phyloP scores from a whole-genome alignment of 345 rosid species.

The Heritiera littoralis region DNA sequence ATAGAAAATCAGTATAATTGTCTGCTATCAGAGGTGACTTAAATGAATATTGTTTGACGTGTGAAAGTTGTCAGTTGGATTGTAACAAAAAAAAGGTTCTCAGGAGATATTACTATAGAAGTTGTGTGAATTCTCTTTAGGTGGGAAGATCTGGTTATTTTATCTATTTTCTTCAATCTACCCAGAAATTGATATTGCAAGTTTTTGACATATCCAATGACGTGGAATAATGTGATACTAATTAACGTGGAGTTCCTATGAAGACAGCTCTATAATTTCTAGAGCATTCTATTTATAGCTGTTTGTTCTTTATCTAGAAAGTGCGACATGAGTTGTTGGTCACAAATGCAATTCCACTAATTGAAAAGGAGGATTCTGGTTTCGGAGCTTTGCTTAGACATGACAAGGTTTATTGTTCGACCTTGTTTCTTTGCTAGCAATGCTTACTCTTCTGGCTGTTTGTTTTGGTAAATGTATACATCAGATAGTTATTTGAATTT shows the following conservation, averaged over 20 bases:
- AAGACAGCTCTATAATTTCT: neutral
- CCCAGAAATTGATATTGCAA: neutral
- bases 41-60: neutral
- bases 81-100: too few relatives aligned
- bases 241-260: neutral
- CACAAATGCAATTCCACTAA: constrained; percentile 57
- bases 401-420: constrained; percentile 59
- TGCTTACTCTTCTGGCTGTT: neutral
- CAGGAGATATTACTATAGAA: neutral
- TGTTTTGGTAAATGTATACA: neutral
- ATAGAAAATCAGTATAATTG: neutral
- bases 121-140: neutral
- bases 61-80: neutral
- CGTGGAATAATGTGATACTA: neutral
- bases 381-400: constrained; percentile 85
- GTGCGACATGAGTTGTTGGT: constrained; percentile 88
- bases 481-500: neutral
- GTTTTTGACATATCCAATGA: neutral
- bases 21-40: neutral
- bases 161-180: neutral
- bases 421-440: neutral
- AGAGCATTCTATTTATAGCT: constrained; percentile 7
- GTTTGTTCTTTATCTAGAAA: constrained; percentile 51
- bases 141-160: neutral
- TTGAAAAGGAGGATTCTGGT: constrained; percentile 94